Base-by-base conservation (phyloP, 2,329 filamentous ascomycete genomes). In the Penicillium sp. region DNA sequence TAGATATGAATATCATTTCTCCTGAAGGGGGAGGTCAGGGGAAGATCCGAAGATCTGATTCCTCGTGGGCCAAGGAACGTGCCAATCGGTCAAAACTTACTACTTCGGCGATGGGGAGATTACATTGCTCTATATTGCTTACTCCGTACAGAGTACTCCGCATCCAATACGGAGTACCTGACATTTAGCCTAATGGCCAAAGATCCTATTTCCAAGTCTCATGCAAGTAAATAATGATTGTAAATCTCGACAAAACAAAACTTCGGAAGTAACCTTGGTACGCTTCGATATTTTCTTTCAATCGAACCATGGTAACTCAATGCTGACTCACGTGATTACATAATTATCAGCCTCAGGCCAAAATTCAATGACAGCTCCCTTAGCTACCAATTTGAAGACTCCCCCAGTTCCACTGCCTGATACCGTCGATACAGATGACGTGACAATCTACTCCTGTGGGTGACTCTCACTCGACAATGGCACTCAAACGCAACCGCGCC, bases 401-500 rank as follows among this genome's bases (percentile, higher is more conserved):
- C 38, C 21, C 10, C 34, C 31, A 11, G 11, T 38, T 40, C 18
- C 18, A 27, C 24, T 27, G 8, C 8, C n/a, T 40, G n/a, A 4
- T 18, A 40, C 18, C 38, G 9, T 40, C 18, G 38, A 40, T 40
- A 40, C 52, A 40, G 13, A 51, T 55, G 52, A 51, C 43, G 43
- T 55, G 52, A 43, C 14, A 52, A 24, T 6, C 6, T 16, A 10
- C 34, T 22, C 24, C 24, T 29, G 45, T 52, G 50, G 51, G 42
- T 50, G 54, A 46, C 5, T 43, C 39, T 39, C 43, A 48, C 38
- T 24, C 29, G 21, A 38, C 40, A 44, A 56, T 93, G 89, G 85
- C 89, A 63, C 83, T 77, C 75, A 97, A 94, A 84, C 86, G 92
- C 75, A 87, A 87, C 66, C 88, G 88, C 67, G 84, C 85, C 64